Base-by-base conservation (phyloP, 495 filamentous ascomycete genomes). In the Apodospora peruviana region DNA sequence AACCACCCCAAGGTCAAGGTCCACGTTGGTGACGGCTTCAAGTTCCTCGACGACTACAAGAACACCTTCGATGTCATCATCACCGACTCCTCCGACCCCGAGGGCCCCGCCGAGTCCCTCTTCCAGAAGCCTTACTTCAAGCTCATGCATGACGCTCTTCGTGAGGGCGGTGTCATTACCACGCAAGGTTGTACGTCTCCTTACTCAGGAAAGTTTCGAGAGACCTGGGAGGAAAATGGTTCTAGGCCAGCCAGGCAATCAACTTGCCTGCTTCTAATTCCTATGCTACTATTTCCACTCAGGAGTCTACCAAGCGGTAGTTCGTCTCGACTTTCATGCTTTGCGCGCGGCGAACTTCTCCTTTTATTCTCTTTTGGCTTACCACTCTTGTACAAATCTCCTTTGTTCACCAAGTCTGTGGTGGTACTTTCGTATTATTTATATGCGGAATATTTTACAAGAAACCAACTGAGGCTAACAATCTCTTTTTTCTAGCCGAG, bases 101-200 rank as follows among this genome's bases (percentile, higher is more conserved):
- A 97, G 69, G 93, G 93, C 47, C 93, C 93, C 21, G 93, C 93
- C 50, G 91, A 96, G 81, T 80, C 76, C 48, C 79, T 99, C 45
- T 99, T 99, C 84, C 82, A 97, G 82, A 96, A 96, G 78, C 85
- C 91, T 41, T 99, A 97, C 80, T 99, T 97, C 66, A 80, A 97
- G 76, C 83, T 97, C 34, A 77, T 97, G 19, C 74, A 84, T 71
- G 85, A 80, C 51, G 93, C 93, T 53, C 82, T 99, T 55, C 86
- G 84, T 58, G 89, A 94, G 52, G 94, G 91, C 70, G 93, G 93
- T 75, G 90, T 99, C 57, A 95, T 99, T 75, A 95, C 93, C 71
- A 99, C 94, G 57, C 93, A 99, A 96, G 93, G 93, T 98, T 95
- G 88, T 96, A 86, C 78, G 87, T 90, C 80, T 80, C 83, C 81